Percentiles rank a stretch among this genome's conserved stretches.
Conservation (phyloP, 257 asterid genomes). For the Leptodermis oblonga region DNA sequence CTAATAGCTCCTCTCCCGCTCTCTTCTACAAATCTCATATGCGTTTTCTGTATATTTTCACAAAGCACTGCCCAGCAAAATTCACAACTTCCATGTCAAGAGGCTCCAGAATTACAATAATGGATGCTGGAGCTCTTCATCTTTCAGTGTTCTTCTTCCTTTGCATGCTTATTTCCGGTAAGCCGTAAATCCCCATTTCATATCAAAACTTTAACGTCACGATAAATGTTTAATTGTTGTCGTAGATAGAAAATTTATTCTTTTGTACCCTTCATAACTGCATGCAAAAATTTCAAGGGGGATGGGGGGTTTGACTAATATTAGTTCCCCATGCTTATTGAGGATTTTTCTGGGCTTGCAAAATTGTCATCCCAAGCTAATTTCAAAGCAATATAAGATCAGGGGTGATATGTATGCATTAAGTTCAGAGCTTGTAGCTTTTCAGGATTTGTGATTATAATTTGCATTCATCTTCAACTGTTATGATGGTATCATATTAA, state of each 20-base stretch:
- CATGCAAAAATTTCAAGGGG: background rate
- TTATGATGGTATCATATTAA: background rate
- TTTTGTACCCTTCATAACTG: no score
- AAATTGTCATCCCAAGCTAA: background rate
- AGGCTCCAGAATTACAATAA: conserved; percentile 7
- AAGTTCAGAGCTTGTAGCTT: no score
- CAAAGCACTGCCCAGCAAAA: background rate
- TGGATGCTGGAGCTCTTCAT: conserved; percentile 32
- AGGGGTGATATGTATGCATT: background rate
- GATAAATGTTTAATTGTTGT: no score
- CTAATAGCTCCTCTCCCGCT: conserved; percentile 4
- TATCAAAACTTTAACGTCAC: background rate
- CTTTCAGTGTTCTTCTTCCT: conserved; percentile 37
- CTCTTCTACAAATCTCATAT: conserved; percentile 14
- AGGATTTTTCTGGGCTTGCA: background rate
- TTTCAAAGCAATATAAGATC: no score
- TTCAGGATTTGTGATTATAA: background rate
- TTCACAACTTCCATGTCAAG: conserved; percentile 4
- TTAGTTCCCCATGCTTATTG: background rate
- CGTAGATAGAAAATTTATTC: no score
- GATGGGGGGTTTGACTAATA: background rate
- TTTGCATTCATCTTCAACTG: background rate
- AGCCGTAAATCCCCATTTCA: background rate
- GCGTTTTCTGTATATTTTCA: background rate
- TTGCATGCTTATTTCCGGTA: conserved; percentile 56